Percentiles rank a stretch among this genome's conserved stretches.
Evolutionary conservation across 768 basidiomycete genomes (phyloP).

Genomic region (Cyathus striatus): DNA sequence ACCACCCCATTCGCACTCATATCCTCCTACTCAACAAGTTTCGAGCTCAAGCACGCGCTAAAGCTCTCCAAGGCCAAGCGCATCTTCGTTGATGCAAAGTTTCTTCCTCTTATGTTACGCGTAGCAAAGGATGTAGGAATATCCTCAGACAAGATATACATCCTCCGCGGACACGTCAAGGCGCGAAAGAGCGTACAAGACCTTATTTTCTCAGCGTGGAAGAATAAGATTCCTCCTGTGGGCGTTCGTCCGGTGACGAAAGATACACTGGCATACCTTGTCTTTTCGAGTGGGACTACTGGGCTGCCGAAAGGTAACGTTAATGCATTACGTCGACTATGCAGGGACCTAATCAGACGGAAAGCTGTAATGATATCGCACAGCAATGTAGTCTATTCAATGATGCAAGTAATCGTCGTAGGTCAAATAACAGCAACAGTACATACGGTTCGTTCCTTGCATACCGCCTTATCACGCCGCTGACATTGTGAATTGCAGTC

Average conservation of each 20-base stretch:
- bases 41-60: constrained; percentile 31
- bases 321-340: neutral
- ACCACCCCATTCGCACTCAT: constrained; percentile 28
- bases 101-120: constrained; percentile 20
- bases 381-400: constrained; percentile 48
- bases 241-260: constrained; percentile 38
- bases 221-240: constrained; percentile 30
- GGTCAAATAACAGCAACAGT: constrained; percentile 24
- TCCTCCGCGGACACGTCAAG: constrained; percentile 36
- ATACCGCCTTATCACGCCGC: no score
- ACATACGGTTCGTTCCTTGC: constrained; percentile 35
- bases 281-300: constrained; percentile 77
- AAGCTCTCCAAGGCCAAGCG: constrained; percentile 24
- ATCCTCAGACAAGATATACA: constrained; percentile 38
- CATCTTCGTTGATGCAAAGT: constrained; percentile 29
- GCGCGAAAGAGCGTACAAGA: constrained; percentile 39
- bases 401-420: constrained; percentile 31
- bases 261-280: constrained; percentile 61
- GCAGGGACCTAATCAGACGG: neutral
- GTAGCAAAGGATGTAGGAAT: constrained; percentile 29
- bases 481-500: no score
- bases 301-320: constrained; percentile 65
- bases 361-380: constrained; percentile 73
- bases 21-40: constrained; percentile 30
- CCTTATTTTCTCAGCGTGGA: constrained; percentile 34